These are phyloP conservation scores for Marasmius tenuissimus DNA, from an alignment of 1,284 basidiomycete genomes.

Conservation along the genomic window DNA sequence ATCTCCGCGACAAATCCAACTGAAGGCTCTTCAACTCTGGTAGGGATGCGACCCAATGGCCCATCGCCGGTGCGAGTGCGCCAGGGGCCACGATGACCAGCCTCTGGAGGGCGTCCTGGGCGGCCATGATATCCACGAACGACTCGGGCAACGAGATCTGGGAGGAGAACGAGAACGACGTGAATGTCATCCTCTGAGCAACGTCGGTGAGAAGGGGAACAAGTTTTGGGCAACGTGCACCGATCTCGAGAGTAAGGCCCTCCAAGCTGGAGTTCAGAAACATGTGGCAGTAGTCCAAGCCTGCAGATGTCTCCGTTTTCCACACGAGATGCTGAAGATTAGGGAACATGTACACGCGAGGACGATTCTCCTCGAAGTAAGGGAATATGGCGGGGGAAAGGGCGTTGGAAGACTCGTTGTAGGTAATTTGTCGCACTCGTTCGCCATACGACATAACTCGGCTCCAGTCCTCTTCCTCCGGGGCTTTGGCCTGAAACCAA, in stretches of 20 bases:
- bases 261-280: conserved; percentile 66
- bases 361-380: conserved; percentile 60
- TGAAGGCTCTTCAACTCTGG: conserved; percentile 60
- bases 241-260: conserved; percentile 58
- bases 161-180: conserved; percentile 66
- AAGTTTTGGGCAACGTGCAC: conserved; percentile 54
- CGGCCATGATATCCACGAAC: conserved; percentile 61
- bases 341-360: conserved; percentile 63
- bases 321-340: conserved; percentile 66
- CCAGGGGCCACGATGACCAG: conserved; percentile 69
- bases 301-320: conserved; percentile 65
- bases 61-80: conserved; percentile 63
- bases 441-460: conserved; percentile 62
- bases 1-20: conserved; percentile 68
- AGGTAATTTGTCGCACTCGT: conserved; percentile 64
- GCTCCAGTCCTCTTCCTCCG: conserved; percentile 66
- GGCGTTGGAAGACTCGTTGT: conserved; percentile 64
- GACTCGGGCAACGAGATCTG: conserved; percentile 66
- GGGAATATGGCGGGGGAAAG: conserved; percentile 65
- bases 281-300: conserved; percentile 58
- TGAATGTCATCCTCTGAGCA: conserved; percentile 57
- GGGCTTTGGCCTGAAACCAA: conserved; percentile 50
- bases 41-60: conserved; percentile 65
- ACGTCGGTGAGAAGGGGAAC: conserved; percentile 61
- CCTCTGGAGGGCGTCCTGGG: conserved; percentile 60